phyloP scores from a whole-genome alignment of 345 rosid species.

The Citrus australasica region DNA sequence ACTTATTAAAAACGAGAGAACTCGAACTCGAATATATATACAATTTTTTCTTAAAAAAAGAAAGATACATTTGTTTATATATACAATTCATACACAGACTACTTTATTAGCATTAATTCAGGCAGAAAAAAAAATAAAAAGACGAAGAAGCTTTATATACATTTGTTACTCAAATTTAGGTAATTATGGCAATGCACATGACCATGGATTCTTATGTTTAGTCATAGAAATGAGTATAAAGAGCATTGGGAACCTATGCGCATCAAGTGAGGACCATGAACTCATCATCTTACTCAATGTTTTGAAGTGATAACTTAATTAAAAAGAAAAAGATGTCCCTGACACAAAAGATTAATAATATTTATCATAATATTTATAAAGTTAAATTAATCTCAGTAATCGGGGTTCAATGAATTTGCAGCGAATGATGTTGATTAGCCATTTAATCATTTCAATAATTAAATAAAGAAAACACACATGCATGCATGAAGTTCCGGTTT shows the following conservation, averaged over 20 bases:
- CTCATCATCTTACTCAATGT: slow-evolving; percentile 23
- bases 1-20: no score
- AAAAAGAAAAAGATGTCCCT: slow-evolving; percentile 13
- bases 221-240: not conserved
- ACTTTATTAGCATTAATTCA: not conserved
- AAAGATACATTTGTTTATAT: no score
- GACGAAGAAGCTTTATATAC: not conserved
- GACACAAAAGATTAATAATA: slow-evolving; percentile 2
- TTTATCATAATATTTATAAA: not conserved
- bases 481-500: no score
- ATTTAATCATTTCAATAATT: no score
- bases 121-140: not conserved
- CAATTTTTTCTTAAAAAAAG: no score
- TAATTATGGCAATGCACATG: slow-evolving; percentile 35
- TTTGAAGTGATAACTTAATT: slow-evolving; percentile 2
- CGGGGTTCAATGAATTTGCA: slow-evolving; percentile 31
- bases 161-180: slow-evolving; percentile 12
- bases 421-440: not conserved
- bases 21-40: no score
- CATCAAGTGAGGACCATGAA: slow-evolving; percentile 4
- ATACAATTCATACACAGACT: not conserved
- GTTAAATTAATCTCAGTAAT: not conserved
- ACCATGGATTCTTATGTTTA: slow-evolving; percentile 23
- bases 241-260: slow-evolving; percentile 11
- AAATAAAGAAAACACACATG: no score